These are phyloP conservation scores for Jamesozyma jinghongensis DNA, from an alignment of 805 yeast species.

Conservation along the genomic window DNA sequence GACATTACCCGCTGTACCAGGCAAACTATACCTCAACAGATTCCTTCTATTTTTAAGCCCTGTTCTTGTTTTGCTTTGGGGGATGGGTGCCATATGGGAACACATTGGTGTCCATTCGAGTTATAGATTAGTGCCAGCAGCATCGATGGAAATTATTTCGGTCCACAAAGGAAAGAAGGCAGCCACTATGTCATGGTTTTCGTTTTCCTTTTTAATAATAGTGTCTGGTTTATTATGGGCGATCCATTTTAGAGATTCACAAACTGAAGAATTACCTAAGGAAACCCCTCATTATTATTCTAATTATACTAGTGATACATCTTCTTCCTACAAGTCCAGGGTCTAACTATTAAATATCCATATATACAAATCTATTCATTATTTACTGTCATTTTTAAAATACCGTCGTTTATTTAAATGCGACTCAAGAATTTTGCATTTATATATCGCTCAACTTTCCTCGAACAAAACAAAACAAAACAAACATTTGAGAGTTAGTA, in stretches of 20 bases:
- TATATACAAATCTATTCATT: too few relatives aligned
- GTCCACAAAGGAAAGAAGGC: slow-evolving; percentile 44
- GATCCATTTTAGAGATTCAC: slow-evolving; percentile 27
- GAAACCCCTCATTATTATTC: slow-evolving; percentile 1
- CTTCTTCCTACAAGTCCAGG: too few relatives aligned
- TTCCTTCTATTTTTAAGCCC: slow-evolving; percentile 30
- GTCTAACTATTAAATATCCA: too few relatives aligned
- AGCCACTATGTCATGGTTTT: slow-evolving; percentile 51
- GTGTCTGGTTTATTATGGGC: slow-evolving; percentile 33
- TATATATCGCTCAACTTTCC: too few relatives aligned
- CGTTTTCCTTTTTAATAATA: slow-evolving; percentile 41
- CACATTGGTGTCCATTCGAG: slow-evolving; percentile 47
- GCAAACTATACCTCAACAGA: slow-evolving; percentile 21
- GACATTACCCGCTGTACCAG: slow-evolving; percentile 44
- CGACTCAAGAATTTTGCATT: background rate
- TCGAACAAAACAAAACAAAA: too few relatives aligned
- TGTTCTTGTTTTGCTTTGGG: slow-evolving; percentile 43
- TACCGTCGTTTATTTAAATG: background rate
- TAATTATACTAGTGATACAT: background rate
- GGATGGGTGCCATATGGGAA: slow-evolving; percentile 55
- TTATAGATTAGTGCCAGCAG: slow-evolving; percentile 34
- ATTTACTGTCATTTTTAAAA: too few relatives aligned
- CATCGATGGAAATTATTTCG: slow-evolving; percentile 42
- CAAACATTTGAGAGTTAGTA: too few relatives aligned
- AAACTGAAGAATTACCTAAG: background rate